Base-by-base conservation (phyloP, 2,329 filamentous ascomycete genomes). In the Aspergillus sp. region DNA sequence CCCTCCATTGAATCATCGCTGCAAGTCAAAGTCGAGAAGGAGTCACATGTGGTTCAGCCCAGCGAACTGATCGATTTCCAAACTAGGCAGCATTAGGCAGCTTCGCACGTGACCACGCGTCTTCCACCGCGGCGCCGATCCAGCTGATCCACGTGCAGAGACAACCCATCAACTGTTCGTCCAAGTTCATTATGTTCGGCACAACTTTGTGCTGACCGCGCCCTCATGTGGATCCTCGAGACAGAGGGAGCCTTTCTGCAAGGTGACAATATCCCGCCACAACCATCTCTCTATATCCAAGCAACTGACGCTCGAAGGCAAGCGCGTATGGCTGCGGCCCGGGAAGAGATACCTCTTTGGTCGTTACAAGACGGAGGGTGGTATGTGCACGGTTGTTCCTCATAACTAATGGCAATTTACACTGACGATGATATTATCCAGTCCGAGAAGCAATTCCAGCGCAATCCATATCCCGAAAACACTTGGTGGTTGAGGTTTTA, bases 271-370 rank as follows among this genome's bases (percentile, higher is more conserved):
- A 11, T 31, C 3, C 27, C 9, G 27, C 27, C 27, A 11, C 9
- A 11, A 11, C 27, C 9, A 31, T 31, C 8, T 31, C 27, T 4
- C 58, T 81, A 52, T 82, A 19, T 15, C 17, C 87, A 56, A 76
- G 57, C 79, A 27, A 50, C 62, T 65, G 61, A 65, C 56, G 37
- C 23, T 49, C 27, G 15, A 63, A 90, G 87, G 84, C 60, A 90
- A 86, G 74, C 86, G 85, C 67, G 80, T 93, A 64, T 96, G 93
- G 93, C 82, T 96, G 60, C 87, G 89, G 57, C 93, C 93, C 2
- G 93, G 92, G 51, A 91, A 91, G 71, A 86, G 85, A 66, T 93
- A 95, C 73, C 82, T 96, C 19, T 90, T 96, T 71, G 93, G 93
- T 56, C 87, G 93, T 62, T 92, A 90, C 39, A 83, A 83, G 62